These are phyloP conservation scores for Dactylellina drechsleri DNA, from an alignment of 2,329 filamentous ascomycete genomes.

Conservation along the genomic window DNA sequence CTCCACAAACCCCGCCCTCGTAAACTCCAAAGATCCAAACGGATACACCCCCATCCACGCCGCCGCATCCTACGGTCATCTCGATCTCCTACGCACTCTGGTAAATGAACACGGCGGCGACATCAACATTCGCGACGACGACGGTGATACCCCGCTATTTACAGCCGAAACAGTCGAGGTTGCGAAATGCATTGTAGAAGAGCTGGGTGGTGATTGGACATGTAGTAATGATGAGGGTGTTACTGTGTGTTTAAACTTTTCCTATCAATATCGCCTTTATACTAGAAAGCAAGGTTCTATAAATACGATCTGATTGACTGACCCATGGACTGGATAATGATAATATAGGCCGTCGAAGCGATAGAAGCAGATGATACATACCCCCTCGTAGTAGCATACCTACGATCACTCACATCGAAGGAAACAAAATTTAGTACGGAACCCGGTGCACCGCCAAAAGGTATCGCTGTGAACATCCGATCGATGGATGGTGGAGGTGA, in stretches of 20 bases:
- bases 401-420: slow-evolving; percentile 63
- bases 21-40: slow-evolving; percentile 83
- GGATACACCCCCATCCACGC: slow-evolving; percentile 96
- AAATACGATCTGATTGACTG: neutral
- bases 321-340: neutral
- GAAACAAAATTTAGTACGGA: slow-evolving; percentile 59
- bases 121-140: slow-evolving; percentile 85
- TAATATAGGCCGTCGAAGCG: slow-evolving; percentile 68
- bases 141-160: slow-evolving; percentile 93
- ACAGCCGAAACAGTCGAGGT: slow-evolving; percentile 84
- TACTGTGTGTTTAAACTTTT: slow-evolving; percentile 69
- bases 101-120: slow-evolving; percentile 80
- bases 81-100: slow-evolving; percentile 79
- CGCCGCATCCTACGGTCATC: slow-evolving; percentile 89
- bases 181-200: slow-evolving; percentile 81
- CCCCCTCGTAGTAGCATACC: slow-evolving; percentile 77
- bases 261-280: neutral
- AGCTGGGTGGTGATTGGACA: slow-evolving; percentile 75
- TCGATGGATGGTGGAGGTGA: slow-evolving; percentile 74
- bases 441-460: slow-evolving; percentile 72
- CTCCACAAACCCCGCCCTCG: slow-evolving; percentile 77
- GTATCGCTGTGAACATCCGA: slow-evolving; percentile 79
- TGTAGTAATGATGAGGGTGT: slow-evolving; percentile 77
- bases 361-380: slow-evolving; percentile 82
- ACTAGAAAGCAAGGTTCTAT: neutral